Percentiles rank a stretch among this genome's conserved stretches.
phyloP scores from a whole-genome alignment of 1,139 yeast genomes.

The Hansenula lynferdii region DNA sequence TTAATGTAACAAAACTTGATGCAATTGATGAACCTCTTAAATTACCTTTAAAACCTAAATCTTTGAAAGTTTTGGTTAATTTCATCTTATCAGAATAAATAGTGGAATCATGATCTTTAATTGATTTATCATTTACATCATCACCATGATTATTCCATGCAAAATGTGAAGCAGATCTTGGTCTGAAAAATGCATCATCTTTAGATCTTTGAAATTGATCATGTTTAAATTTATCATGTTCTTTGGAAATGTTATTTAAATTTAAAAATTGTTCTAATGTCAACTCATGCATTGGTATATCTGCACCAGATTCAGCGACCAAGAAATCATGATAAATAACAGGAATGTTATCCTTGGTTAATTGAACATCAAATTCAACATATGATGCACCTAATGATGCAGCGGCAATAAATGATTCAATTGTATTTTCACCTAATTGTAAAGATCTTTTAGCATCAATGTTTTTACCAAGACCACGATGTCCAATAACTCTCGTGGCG shows the following conservation, averaged over 20 bases:
- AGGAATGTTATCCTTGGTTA: slow-evolving; percentile 90
- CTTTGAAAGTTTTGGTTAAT: slow-evolving; percentile 82
- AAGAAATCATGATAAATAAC: slow-evolving; percentile 94
- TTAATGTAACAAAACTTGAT: slow-evolving; percentile 84
- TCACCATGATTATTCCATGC: slow-evolving; percentile 11
- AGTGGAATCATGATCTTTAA: slow-evolving; percentile 21
- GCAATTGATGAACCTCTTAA: slow-evolving; percentile 88
- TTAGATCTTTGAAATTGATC: slow-evolving; percentile 3
- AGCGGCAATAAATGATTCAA: slow-evolving; percentile 94
- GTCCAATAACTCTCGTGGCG: slow-evolving; percentile 92
- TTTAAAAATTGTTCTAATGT: slow-evolving; percentile 87
- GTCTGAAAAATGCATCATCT: slow-evolving; percentile 17
- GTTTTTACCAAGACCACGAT: slow-evolving; percentile 93
- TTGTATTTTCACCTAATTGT: slow-evolving; percentile 94
- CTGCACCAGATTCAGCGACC: slow-evolving; percentile 95
- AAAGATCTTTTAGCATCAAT: slow-evolving; percentile 63
- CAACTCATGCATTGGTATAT: slow-evolving; percentile 91
- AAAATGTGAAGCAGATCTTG: slow-evolving; percentile 20
- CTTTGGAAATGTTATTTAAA: slow-evolving; percentile 36
- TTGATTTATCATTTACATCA: slow-evolving; percentile 3
- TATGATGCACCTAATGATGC: slow-evolving; percentile 91
- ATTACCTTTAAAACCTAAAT: slow-evolving; percentile 87
- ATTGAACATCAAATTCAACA: slow-evolving; percentile 95
- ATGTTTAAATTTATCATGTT: too few species aligned
- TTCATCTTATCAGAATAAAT: slow-evolving; percentile 60